Evolutionary conservation across 371 early-diverging fungal genomes (phyloP).

Genomic region (Catenaria anguillulae): DNA sequence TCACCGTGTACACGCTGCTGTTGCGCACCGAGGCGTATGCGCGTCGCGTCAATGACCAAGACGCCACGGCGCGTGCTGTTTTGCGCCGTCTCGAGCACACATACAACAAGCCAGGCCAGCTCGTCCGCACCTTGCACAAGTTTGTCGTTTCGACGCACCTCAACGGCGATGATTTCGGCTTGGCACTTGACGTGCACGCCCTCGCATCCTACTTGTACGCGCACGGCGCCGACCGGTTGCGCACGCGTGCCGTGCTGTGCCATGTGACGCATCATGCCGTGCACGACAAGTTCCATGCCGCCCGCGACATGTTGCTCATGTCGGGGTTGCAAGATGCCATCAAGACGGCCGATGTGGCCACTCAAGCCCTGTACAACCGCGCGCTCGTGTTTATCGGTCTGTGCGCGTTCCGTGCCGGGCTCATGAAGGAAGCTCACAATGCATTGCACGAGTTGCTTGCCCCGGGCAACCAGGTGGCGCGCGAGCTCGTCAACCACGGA

Average conservation of each 20-base stretch:
- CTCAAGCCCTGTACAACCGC: slow-evolving; percentile 92
- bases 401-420: slow-evolving; percentile 87
- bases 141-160: background rate
- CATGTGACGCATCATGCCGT: slow-evolving; percentile 93
- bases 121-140: slow-evolving; percentile 20
- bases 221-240: slow-evolving; percentile 62
- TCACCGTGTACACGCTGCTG: slow-evolving; percentile 67
- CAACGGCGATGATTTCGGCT: background rate
- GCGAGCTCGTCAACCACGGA: slow-evolving; percentile 58
- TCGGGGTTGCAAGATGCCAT: slow-evolving; percentile 91
- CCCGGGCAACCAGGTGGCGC: slow-evolving; percentile 79
- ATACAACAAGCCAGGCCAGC: slow-evolving; percentile 73
- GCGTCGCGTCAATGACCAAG: slow-evolving; percentile 39
- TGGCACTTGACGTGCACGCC: slow-evolving; percentile 43
- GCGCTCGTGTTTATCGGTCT: slow-evolving; percentile 90
- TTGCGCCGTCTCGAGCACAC: slow-evolving; percentile 86
- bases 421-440: slow-evolving; percentile 70
- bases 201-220: slow-evolving; percentile 82
- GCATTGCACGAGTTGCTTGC: slow-evolving; percentile 86
- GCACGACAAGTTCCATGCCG: slow-evolving; percentile 78
- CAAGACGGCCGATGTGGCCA: slow-evolving; percentile 73
- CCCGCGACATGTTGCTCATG: slow-evolving; percentile 93
- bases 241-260: slow-evolving; percentile 90
- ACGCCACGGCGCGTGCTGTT: slow-evolving; percentile 49
- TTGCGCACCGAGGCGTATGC: slow-evolving; percentile 74